Conservation (phyloP, 805 yeast genomes). For the Yarrowia hollandica region DNA sequence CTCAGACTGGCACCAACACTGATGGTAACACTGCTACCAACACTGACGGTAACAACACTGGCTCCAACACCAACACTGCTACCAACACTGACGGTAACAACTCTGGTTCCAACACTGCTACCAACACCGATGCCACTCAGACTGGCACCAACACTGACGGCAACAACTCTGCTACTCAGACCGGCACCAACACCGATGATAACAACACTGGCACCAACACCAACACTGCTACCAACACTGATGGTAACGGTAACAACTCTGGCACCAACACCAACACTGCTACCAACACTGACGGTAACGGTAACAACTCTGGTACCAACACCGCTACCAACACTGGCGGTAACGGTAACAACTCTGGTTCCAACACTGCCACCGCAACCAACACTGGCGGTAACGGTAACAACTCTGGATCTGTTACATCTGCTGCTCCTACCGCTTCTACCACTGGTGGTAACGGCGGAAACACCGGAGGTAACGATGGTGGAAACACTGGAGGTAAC, state of each 20-base stretch:
- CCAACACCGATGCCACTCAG: neutral
- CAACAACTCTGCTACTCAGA: neutral
- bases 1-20: neutral
- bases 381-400: neutral
- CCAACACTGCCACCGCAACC: neutral
- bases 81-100: neutral
- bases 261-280: neutral
- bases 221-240: neutral
- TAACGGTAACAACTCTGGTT: neutral
- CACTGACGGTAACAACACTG: neutral
- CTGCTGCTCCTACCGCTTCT: neutral
- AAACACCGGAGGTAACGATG: neutral
- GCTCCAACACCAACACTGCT: neutral
- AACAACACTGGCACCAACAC: neutral
- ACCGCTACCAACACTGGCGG: neutral
- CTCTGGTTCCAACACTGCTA: neutral
- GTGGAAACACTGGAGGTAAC: neutral
- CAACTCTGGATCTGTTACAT: neutral
- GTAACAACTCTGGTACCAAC: neutral
- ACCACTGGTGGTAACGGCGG: neutral
- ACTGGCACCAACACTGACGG: neutral
- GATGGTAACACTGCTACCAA: neutral
- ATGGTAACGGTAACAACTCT: neutral
- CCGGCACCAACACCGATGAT: conserved; percentile 1
- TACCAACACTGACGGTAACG: neutral